Evolutionary conservation across 78 protist species (phyloP), one percentile per base, ranked within the genome.

Genomic region (Reticulomyxa filosa): DNA sequence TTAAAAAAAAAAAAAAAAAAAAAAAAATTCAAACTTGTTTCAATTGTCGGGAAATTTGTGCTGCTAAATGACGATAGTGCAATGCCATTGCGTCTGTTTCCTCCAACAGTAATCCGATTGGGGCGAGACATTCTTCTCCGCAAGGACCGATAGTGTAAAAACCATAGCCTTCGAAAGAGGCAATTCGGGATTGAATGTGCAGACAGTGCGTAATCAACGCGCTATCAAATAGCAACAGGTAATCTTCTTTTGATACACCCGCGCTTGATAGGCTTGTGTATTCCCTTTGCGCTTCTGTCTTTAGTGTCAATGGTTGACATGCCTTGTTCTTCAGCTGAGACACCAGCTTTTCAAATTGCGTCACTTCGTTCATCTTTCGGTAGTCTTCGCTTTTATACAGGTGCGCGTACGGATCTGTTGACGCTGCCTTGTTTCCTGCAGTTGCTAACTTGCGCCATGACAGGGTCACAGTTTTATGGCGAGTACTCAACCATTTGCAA

Each of bases 71-170:
- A 23, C 82, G 77, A 46, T 77, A 77, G 65, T 77, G 82, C 35
- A 77, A 62, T 22, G 78, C 77, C 62, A 64, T 55, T 20, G 67
- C 25, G 36, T 77, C 82, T 13, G 72, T 65, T n/a, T 55, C 59
- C 34, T 33, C 65, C 30, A 72, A 53, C 32, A 25, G 30, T 2
- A 33, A 20, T 5, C 78, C 77, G 20, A 71, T 33, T 0, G 48
- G 59, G 26, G 53, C 2, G 48, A 67, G 30, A 32, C 70, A 17
- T 70, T 77, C 82, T 26, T 77, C 82, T 6, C 81, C 81, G 11
- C 81, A 67, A 5, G 81, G 81, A 2, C 81, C 81, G 61, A 76
- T 76, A 38, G 81, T 76, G 68, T 76, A 76, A 68, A 70, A 76
- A 3, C 81, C 81, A 34, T 36, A 65, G 1, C 69, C 67, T 3